These are phyloP conservation scores for Chaetothyriales sp. DNA, from an alignment of 2,329 filamentous ascomycete genomes.

Conservation along the genomic window DNA sequence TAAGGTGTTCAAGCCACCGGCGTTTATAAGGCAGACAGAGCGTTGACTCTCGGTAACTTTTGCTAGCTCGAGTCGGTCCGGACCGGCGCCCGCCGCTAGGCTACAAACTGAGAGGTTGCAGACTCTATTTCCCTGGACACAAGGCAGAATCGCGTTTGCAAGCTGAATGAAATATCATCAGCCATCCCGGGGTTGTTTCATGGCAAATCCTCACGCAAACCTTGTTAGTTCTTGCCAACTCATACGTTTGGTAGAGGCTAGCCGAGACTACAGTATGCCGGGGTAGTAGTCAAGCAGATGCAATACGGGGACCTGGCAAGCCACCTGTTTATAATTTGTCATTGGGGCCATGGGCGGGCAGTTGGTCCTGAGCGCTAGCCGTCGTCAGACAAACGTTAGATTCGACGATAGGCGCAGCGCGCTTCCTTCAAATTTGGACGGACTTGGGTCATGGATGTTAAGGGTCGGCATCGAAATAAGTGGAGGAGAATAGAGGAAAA, in stretches of 20 bases:
- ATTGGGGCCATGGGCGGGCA: not conserved
- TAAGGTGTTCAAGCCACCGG: too few species aligned
- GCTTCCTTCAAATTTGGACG: not conserved
- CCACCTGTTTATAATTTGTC: not conserved
- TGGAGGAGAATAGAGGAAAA: not conserved
- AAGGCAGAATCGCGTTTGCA: not conserved
- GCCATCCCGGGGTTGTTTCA: not conserved
- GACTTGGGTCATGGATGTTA: not conserved
- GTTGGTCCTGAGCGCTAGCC: not conserved
- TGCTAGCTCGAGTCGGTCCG: too few species aligned
- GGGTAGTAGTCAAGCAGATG: not conserved
- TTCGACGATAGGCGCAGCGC: not conserved
- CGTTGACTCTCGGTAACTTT: too few species aligned
- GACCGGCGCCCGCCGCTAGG: too few species aligned
- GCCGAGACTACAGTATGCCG: not conserved
- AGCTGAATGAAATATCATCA: not conserved
- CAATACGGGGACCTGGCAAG: not conserved
- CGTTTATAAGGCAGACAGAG: too few species aligned
- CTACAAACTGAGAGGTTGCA: too few species aligned
- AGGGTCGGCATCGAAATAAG: not conserved
- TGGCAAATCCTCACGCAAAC: not conserved
- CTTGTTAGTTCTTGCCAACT: not conserved
- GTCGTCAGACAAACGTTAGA: not conserved
- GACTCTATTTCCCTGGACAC: too few species aligned
- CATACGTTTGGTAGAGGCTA: not conserved